phyloP scores from a whole-genome alignment of 768 basidiomycete genomes.

The Cyclocybe aegerita region DNA sequence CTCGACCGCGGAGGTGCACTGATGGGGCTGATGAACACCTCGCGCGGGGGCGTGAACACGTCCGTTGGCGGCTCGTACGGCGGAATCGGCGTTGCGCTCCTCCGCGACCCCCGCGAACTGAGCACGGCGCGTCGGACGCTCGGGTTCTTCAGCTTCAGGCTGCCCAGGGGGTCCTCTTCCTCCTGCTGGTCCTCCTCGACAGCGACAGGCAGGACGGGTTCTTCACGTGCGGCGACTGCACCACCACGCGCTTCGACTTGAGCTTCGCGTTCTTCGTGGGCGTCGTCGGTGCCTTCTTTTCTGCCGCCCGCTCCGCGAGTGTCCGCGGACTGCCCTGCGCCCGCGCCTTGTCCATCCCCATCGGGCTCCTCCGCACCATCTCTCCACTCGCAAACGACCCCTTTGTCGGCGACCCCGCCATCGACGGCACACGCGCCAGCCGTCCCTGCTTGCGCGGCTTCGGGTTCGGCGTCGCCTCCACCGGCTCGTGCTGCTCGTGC shows the following conservation, averaged over 20 bases:
- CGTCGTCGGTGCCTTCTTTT: not conserved
- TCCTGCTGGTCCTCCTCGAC: not conserved
- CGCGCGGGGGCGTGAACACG: constrained; percentile 70
- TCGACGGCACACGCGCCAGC: constrained; percentile 14
- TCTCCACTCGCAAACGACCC: constrained; percentile 1
- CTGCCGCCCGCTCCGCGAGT: not conserved
- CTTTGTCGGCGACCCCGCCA: constrained; percentile 27
- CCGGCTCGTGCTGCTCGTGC: constrained; percentile 14
- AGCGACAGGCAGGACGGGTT: constrained; percentile 43
- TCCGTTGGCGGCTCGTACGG: constrained; percentile 66
- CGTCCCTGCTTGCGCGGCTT: constrained; percentile 54
- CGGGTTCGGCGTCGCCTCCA: constrained; percentile 57
- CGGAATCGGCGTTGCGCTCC: constrained; percentile 56
- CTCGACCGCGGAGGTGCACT: constrained; percentile 25
- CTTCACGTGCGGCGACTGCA: constrained; percentile 42
- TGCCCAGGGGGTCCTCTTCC: too few species aligned
- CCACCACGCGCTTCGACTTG: constrained; percentile 23
- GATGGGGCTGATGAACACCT: constrained; percentile 48
- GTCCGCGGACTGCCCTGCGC: too few species aligned
- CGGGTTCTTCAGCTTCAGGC: constrained; percentile 11
- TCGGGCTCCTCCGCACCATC: not conserved
- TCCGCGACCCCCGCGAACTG: constrained; percentile 26
- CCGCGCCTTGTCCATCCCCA: not conserved
- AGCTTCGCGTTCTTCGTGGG: constrained; percentile 17
- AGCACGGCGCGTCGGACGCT: constrained; percentile 20